These are phyloP conservation scores for Pelargonium citronellum DNA, from an alignment of 441 rosid species.

Conservation along the genomic window DNA sequence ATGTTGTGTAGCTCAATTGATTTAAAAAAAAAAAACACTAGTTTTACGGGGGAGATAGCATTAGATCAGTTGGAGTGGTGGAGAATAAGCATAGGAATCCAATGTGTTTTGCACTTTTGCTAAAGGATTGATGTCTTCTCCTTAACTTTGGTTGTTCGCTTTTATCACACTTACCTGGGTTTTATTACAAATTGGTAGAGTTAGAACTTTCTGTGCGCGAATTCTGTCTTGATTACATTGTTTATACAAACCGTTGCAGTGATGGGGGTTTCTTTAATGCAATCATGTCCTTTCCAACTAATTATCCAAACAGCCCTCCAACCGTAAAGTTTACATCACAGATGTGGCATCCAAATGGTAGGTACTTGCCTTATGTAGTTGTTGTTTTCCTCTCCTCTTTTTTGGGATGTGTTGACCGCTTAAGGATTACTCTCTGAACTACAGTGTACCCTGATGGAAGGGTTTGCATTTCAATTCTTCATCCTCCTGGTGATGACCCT, in stretches of 20 bases:
- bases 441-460: conserved; percentile 38
- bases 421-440: neutral
- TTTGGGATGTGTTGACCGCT: neutral
- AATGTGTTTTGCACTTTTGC: too few species aligned
- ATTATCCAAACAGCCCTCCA: conserved; percentile 54
- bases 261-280: conserved; percentile 65
- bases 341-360: conserved; percentile 62
- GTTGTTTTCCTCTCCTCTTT: neutral
- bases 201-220: neutral
- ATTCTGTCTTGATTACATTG: neutral
- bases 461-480: conserved; percentile 48
- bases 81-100: too few species aligned
- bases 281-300: conserved; percentile 44
- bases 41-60: too few species aligned
- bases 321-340: conserved; percentile 51
- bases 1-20: too few species aligned
- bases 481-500: conserved; percentile 48
- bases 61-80: too few species aligned
- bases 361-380: conserved; percentile 10
- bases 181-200: too few species aligned
- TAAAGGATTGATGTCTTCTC: too few species aligned
- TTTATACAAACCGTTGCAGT: conserved; percentile 22
- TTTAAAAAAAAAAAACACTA: too few species aligned
- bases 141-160: too few species aligned
- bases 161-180: too few species aligned